Conservation (phyloP, 768 basidiomycete genomes). For the Suillus subaureus region DNA sequence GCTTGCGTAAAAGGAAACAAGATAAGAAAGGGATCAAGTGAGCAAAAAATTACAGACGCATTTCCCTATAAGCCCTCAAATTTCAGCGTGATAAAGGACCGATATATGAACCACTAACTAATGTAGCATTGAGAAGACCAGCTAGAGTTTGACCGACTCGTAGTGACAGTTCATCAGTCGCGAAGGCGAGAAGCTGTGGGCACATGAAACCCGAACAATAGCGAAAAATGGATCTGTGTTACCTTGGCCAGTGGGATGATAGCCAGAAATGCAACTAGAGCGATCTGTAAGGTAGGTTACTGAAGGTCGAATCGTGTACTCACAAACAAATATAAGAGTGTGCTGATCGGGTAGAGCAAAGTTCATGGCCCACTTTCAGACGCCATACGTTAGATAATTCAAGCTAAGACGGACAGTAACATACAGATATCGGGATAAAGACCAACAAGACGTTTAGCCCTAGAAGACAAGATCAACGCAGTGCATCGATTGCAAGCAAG, state of each 20-base stretch:
- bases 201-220: not conserved
- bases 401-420: slow-evolving; percentile 13
- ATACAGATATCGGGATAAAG: slow-evolving; percentile 72
- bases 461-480: slow-evolving; percentile 28
- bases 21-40: not conserved
- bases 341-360: slow-evolving; percentile 54
- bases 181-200: slow-evolving; percentile 72
- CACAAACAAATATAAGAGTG: slow-evolving; percentile 78
- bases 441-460: slow-evolving; percentile 71
- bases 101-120: slow-evolving; percentile 46
- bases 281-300: not conserved
- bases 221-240: not conserved
- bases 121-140: slow-evolving; percentile 83
- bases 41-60: slow-evolving; percentile 23
- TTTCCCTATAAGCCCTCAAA: slow-evolving; percentile 26
- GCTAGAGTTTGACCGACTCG: slow-evolving; percentile 84
- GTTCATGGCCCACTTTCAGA: slow-evolving; percentile 68
- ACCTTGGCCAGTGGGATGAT: slow-evolving; percentile 88
- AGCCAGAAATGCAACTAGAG: slow-evolving; percentile 75
- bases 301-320: slow-evolving; percentile 23
- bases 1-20: slow-evolving; percentile 22
- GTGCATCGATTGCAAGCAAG: slow-evolving; percentile 14
- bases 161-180: slow-evolving; percentile 84
- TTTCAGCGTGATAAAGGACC: not conserved
- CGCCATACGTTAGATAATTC: slow-evolving; percentile 1